A percentile compares a stretch with the other conserved stretches of the same genome.
These are phyloP conservation scores for Didymella arachidicola DNA, from an alignment of 2,329 filamentous ascomycete species.

Conservation along the genomic window DNA sequence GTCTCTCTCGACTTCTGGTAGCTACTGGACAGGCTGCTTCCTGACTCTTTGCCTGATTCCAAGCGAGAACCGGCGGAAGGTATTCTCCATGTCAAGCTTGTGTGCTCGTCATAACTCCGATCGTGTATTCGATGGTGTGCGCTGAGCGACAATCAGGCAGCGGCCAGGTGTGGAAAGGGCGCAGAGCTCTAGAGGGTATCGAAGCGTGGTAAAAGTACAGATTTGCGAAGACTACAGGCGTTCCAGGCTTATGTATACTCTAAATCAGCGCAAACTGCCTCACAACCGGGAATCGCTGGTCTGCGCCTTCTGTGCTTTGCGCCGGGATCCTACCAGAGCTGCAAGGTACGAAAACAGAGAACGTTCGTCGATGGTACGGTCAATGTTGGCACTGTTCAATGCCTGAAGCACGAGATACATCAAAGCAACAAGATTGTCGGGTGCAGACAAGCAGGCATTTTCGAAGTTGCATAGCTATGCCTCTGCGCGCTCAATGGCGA, in stretches of 20 bases:
- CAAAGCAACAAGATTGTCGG: background rate
- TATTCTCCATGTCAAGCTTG: background rate
- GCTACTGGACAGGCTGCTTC: background rate
- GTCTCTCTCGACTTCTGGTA: too few relatives aligned
- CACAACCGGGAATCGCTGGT: background rate
- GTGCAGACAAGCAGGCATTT: too few relatives aligned
- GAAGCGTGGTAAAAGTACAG: background rate
- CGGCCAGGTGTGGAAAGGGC: too few relatives aligned
- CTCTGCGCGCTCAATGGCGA: background rate
- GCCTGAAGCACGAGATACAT: background rate
- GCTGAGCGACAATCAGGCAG: background rate
- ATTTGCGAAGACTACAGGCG: background rate
- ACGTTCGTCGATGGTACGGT: background rate
- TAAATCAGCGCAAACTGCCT: constrained; percentile 1
- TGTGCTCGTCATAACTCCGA: background rate
- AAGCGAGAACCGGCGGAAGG: background rate
- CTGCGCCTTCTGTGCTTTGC: background rate
- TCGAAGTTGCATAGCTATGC: background rate
- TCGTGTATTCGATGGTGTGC: background rate
- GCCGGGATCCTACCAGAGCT: background rate
- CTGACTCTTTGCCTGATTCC: background rate
- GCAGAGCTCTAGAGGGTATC: background rate
- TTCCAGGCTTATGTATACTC: background rate
- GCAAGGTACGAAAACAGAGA: background rate
- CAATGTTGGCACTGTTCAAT: background rate